Conservation (phyloP, 805 yeast genomes). For the Candida maris region DNA sequence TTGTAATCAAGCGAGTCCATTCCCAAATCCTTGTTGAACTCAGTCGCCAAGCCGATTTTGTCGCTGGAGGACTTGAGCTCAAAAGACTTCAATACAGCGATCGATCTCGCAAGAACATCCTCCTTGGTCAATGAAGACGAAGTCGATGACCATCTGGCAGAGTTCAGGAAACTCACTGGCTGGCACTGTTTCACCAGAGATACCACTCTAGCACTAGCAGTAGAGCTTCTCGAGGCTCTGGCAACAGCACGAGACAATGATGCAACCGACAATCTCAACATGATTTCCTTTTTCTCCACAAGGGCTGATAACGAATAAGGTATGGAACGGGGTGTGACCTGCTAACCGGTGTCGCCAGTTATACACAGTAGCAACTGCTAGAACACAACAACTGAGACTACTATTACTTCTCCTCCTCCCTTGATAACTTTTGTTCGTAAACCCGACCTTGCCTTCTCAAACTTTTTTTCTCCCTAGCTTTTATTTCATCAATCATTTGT, state of each 20-base stretch:
- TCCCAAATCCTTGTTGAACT: conserved; percentile 69
- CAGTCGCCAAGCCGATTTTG: conserved; percentile 36
- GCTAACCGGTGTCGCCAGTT: too few relatives aligned
- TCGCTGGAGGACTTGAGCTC: conserved; percentile 27
- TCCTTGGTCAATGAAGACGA: conserved; percentile 65
- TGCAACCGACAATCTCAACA: conserved; percentile 23
- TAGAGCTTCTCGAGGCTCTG: conserved; percentile 8
- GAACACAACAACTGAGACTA: too few relatives aligned
- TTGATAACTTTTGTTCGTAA: too few relatives aligned
- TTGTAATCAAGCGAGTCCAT: conserved; percentile 92
- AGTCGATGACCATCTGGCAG: conserved; percentile 34
- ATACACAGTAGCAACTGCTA: too few relatives aligned
- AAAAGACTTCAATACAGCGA: conserved; percentile 69
- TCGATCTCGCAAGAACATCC: conserved; percentile 78
- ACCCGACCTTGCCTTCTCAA: conserved; percentile 2
- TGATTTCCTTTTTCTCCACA: conserved; percentile 6
- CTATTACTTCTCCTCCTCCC: too few relatives aligned
- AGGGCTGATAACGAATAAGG: too few relatives aligned
- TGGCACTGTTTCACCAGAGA: conserved; percentile 11
- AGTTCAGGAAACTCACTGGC: conserved; percentile 16
- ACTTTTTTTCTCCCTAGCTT: not conserved
- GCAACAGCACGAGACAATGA: conserved; percentile 20
- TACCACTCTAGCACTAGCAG: conserved; percentile 2
- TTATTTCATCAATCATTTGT: conserved; percentile 1
- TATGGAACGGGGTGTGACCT: too few relatives aligned